Conservation (phyloP, 306 rosid genomes). For the Quercus glauca region DNA sequence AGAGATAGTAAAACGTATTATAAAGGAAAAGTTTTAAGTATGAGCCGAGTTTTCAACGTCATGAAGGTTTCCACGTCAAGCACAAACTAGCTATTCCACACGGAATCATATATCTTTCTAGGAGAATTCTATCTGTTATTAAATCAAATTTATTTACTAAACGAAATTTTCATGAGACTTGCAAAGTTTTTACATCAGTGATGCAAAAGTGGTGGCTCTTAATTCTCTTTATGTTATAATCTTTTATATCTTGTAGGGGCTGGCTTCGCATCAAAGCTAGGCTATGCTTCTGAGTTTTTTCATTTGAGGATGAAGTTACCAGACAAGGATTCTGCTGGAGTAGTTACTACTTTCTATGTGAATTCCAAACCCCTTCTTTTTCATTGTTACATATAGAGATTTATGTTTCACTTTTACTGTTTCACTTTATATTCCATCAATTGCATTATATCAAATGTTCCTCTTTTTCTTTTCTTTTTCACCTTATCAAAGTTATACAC, state of each 20-base stretch:
- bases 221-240: neutral
- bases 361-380: neutral
- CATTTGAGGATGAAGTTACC: constrained; percentile 47
- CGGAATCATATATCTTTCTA: neutral
- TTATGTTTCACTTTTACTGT: too few relatives aligned
- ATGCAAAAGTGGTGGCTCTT: neutral
- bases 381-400: neutral
- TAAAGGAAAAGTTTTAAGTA: neutral
- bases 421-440: too few relatives aligned
- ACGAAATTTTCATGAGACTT: too few relatives aligned
- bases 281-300: constrained; percentile 49
- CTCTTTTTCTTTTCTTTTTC: too few relatives aligned
- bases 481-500: too few relatives aligned
- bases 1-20: neutral
- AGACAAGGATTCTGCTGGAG: constrained; percentile 44
- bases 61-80: neutral
- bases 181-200: neutral
- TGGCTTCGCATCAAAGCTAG: constrained; percentile 49
- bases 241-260: constrained; percentile 28
- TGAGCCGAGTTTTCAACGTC: neutral
- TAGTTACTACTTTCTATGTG: constrained; percentile 49
- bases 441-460: too few relatives aligned
- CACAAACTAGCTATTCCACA: neutral
- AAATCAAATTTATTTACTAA: too few relatives aligned
- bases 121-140: neutral